Evolutionary conservation across 805 yeast species (phyloP).

Genomic region (Metschnikowia reukaufii): DNA sequence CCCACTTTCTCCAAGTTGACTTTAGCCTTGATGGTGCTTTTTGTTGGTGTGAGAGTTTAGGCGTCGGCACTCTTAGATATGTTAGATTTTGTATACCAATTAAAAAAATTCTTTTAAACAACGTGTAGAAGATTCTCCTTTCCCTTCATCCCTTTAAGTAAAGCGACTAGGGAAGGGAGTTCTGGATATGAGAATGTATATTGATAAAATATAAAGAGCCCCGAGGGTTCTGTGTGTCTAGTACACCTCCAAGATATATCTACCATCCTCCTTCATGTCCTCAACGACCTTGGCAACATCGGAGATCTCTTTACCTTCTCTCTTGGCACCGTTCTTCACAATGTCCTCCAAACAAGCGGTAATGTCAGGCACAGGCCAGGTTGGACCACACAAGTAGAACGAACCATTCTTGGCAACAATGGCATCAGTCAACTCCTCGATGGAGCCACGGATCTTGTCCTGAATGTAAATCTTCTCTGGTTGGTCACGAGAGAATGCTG

Average conservation of each 20-base stretch:
- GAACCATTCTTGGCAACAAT: slow-evolving; percentile 78
- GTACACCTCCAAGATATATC: slow-evolving; percentile 92
- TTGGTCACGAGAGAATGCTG: slow-evolving; percentile 98
- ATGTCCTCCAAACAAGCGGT: slow-evolving; percentile 87
- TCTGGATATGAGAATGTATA: no score
- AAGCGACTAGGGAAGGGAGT: no score
- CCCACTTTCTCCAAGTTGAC: slow-evolving; percentile 1
- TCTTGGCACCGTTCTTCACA: slow-evolving; percentile 65
- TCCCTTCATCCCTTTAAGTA: no score
- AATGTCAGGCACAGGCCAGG: slow-evolving; percentile 98
- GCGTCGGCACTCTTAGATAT: neutral
- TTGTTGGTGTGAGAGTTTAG: slow-evolving; percentile 4
- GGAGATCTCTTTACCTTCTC: slow-evolving; percentile 57
- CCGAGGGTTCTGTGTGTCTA: no score
- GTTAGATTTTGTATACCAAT: neutral
- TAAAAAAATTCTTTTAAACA: neutral
- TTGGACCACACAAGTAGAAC: slow-evolving; percentile 96
- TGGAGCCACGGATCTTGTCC: slow-evolving; percentile 80
- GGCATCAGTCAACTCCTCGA: slow-evolving; percentile 73
- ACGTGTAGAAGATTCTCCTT: no score
- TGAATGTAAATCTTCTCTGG: slow-evolving; percentile 92
- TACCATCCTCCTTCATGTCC: slow-evolving; percentile 87
- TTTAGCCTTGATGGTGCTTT: slow-evolving; percentile 5
- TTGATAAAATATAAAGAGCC: no score
- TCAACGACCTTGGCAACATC: slow-evolving; percentile 83